Base-by-base conservation (phyloP, 2,329 filamentous ascomycete species). In the Pestalotiopsis sp. region DNA sequence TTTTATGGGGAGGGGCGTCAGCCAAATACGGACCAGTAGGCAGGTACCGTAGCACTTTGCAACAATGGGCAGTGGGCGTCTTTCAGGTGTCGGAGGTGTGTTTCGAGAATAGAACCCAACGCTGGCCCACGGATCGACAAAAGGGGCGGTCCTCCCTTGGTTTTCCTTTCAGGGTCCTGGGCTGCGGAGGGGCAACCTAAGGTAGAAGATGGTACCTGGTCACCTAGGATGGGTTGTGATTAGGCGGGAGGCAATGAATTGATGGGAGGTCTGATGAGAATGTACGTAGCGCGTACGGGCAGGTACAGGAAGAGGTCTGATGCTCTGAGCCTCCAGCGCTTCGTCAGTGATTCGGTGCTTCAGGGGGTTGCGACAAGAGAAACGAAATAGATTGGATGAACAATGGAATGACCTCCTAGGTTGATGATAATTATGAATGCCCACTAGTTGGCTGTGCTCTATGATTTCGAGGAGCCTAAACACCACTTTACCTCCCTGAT, bases 61-160 rank as follows among this genome's bases (percentile, higher is more conserved):
- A 17, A 52, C 17, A 52, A 52, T 20, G 17, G 20, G 20, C 45
- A 52, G 20, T 52, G n/a, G 45, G 45, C 45, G 17, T n/a, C 45
- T 52, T 52, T 52, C 45, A 58, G 64, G 45, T 67, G 65, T 67
- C 52, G 58, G 31, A 60, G 39, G 39, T 67, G 65, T 60, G 65
- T 67, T 67, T 67, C 56, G 56, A 67, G 65, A 31, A 66, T 59
- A 67, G n/a, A 66, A 56, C 25, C 64, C 49, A 39, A 66, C 49
- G 31, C 41, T 25, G 31, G 23, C 31, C 65, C 31, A 60, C 31
- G 56, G 25, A 67, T 67, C 36, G 52, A 67, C 65, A 60, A 49
- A 67, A 49, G 63, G 49, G 31, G 27, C 12, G 49, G 38, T 23
- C 14, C 23, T 45, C 45, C 64, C 49, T 36, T 31, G 52, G 31